Base-by-base conservation (phyloP, 768 basidiomycete genomes). In the Royoungia palumana region DNA sequence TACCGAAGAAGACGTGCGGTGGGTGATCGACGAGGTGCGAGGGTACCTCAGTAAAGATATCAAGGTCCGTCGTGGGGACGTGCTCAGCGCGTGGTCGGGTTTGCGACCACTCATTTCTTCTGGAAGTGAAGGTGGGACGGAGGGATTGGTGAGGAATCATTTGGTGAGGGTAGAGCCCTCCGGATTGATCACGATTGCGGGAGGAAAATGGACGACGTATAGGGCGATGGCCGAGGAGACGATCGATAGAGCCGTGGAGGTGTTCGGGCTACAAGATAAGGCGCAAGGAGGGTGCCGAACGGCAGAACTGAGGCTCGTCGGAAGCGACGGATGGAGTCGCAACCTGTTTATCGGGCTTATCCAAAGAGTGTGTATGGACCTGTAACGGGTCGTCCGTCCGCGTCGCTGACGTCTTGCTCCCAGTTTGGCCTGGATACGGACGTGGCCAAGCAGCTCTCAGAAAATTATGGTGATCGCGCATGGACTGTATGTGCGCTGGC, bases 141-240 rank as follows among this genome's bases (percentile, higher is more conserved):
- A 94, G 69, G 87, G 86, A 0, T 72, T 99, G 44, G 95, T 99
- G 17, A 72, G 95, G 61, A 97, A 87, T 64, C 95, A 98, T 71
- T 80, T 99, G 78, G 88, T 96, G 55, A 79, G 93, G 63, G 82
- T 92, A 28, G 82, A 79, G 35, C 77, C 79, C 40, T 82, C 82
- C 53, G 93, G 94, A 16, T 72, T 99, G 58, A 70, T 99, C 51
- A 97, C 94, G 24, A 93, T 97, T 59, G 93, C 91, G 3, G 95
- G 95, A 16, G 95, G 95, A 5, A 99, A 99, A 70, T 99, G 95
- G 95, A 99, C 95, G 50, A 97, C 95, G 41, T 99, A 97, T 72
- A 75, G 89, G 41, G 85, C 84, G 27, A 96, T 98, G 95, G 93
- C 95, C 20, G 79, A 93, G 72, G 95, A 98, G 73, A 88, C 93